These are phyloP conservation scores for Craspedostauros australis DNA, from an alignment of 108 stramenopile genomes.

Conservation along the genomic window DNA sequence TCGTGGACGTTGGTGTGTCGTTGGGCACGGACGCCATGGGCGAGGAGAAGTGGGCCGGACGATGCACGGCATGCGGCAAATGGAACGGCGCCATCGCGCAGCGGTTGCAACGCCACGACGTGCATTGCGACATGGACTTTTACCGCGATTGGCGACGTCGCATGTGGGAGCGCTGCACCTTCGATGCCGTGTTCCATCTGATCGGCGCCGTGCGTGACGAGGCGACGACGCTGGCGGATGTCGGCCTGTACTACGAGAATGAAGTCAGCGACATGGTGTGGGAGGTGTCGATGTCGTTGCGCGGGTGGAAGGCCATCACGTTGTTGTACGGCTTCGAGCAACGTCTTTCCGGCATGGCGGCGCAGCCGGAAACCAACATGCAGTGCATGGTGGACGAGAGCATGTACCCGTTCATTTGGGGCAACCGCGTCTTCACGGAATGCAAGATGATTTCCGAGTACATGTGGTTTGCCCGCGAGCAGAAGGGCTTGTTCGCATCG, in stretches of 20 bases:
- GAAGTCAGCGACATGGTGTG: conserved; percentile 81
- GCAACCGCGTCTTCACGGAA: conserved; percentile 38
- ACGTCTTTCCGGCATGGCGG: conserved; percentile 66
- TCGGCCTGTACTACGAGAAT: conserved; percentile 66
- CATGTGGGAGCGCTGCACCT: conserved; percentile 74
- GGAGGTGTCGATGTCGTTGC: conserved; percentile 58
- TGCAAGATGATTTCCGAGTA: conserved; percentile 52
- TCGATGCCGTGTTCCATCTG: conserved; percentile 66
- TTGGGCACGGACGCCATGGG: conserved; percentile 56
- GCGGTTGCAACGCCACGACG: conserved; percentile 47
- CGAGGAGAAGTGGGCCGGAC: conserved; percentile 75
- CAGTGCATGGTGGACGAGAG: conserved; percentile 49
- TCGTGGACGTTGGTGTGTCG: conserved; percentile 43
- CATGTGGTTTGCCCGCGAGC: conserved; percentile 57
- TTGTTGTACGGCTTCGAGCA: conserved; percentile 82
- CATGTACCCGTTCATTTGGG: conserved; percentile 67
- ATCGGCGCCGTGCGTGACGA: conserved; percentile 65
- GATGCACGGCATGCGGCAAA: conserved; percentile 70
- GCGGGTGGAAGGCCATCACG: conserved; percentile 73
- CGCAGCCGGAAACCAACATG: conserved; percentile 39
- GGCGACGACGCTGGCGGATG: conserved; percentile 61
- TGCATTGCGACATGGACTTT: conserved; percentile 60
- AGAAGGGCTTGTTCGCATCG: conserved; percentile 39
- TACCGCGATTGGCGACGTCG: conserved; percentile 78
- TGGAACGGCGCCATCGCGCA: conserved; percentile 70